phyloP scores from a whole-genome alignment of 106 monocot genomes.

The Acanthochlamys bracteata region DNA sequence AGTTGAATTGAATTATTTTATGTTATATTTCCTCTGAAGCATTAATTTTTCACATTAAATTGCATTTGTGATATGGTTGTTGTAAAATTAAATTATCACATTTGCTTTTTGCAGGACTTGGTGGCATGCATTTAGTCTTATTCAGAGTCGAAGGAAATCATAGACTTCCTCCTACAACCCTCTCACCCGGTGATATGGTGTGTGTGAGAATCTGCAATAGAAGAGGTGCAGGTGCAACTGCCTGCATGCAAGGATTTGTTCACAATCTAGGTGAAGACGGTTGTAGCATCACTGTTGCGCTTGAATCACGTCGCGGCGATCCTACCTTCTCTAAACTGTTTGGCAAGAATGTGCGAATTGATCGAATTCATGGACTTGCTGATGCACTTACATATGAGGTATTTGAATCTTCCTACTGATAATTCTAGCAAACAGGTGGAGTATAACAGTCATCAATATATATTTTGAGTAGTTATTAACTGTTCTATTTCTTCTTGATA shows the following conservation, averaged over 20 bases:
- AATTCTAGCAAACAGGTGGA: too few relatives aligned
- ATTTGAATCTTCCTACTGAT: constrained; percentile 16
- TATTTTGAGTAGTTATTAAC: too few relatives aligned
- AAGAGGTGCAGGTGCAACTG: constrained; percentile 76
- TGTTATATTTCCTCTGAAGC: too few relatives aligned
- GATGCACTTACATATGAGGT: constrained; percentile 96
- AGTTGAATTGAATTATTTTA: too few relatives aligned
- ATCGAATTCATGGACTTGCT: constrained; percentile 87
- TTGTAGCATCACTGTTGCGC: constrained; percentile 83
- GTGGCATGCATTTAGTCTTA: constrained; percentile 84
- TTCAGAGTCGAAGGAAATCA: constrained; percentile 90
- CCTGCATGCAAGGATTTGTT: constrained; percentile 87
- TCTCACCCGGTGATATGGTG: constrained; percentile 93
- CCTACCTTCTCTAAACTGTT: constrained; percentile 93
- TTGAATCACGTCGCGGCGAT: constrained; percentile 96
- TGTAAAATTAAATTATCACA: too few relatives aligned
- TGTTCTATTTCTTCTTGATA: too few relatives aligned
- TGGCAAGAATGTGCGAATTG: constrained; percentile 87
- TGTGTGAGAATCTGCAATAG: constrained; percentile 81
- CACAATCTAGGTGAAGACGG: constrained; percentile 96
- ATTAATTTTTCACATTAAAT: too few relatives aligned
- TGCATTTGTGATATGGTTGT: too few relatives aligned
- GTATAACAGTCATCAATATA: too few relatives aligned
- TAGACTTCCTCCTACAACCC: constrained; percentile 75
- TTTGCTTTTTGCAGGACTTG: constrained; percentile 48